A percentile compares a stretch with the other conserved stretches of the same genome.
phyloP scores from a whole-genome alignment of 768 basidiomycete species.

The Suillus ampliporus region DNA sequence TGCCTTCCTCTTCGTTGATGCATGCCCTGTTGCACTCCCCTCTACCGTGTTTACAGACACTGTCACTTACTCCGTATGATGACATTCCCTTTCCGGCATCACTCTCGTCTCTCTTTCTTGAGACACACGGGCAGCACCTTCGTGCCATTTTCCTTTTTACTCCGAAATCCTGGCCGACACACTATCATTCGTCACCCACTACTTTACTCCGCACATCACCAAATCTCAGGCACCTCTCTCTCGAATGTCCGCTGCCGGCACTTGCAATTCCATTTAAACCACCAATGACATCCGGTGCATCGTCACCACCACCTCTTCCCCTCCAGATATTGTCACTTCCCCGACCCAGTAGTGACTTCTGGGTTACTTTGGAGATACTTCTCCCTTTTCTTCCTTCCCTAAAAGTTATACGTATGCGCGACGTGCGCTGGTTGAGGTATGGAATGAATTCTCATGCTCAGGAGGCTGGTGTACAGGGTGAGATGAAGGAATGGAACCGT shows the following conservation, averaged over 20 bases:
- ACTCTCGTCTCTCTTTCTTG: conserved; percentile 62
- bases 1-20: conserved; percentile 70
- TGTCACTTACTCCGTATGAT: conserved; percentile 77
- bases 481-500: conserved; percentile 76
- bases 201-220: conserved; percentile 56
- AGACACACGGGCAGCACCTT: conserved; percentile 60
- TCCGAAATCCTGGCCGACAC: conserved; percentile 71
- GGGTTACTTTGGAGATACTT: conserved; percentile 57
- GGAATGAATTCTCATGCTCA: conserved; percentile 71
- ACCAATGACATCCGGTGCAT: conserved; percentile 14
- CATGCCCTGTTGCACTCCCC: conserved; percentile 60
- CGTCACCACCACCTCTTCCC: conserved; percentile 39
- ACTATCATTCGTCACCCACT: conserved; percentile 57
- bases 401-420: conserved; percentile 61
- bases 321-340: conserved; percentile 77
- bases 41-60: conserved; percentile 65
- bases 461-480: conserved; percentile 79
- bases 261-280: conserved; percentile 40
- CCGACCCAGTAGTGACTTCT: conserved; percentile 67
- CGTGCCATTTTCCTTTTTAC: conserved; percentile 70
- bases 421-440: conserved; percentile 73
- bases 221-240: conserved; percentile 68
- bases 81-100: conserved; percentile 66
- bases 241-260: conserved; percentile 70
- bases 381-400: conserved; percentile 64